A percentile compares a stretch with the other conserved stretches of the same genome.
phyloP scores from a whole-genome alignment of 805 yeast genomes.

The Hanseniaspora guilliermondii region DNA sequence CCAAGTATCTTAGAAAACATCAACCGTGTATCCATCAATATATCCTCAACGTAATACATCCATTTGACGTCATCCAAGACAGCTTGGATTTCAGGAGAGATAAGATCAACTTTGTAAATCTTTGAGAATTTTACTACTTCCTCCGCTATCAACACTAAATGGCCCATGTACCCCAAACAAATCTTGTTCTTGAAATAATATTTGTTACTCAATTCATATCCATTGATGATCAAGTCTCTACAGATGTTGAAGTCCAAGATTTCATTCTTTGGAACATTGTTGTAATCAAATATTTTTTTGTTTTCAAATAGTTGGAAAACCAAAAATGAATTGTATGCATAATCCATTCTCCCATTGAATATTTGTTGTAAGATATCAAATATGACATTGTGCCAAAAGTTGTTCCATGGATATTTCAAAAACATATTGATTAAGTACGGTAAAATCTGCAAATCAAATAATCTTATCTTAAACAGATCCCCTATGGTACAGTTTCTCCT shows the following conservation, averaged over 20 bases:
- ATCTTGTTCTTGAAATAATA: slow-evolving; percentile 49
- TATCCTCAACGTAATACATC: slow-evolving; percentile 23
- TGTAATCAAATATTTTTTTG: background rate
- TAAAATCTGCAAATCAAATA: slow-evolving; percentile 62
- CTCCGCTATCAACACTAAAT: slow-evolving; percentile 81
- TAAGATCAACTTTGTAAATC: slow-evolving; percentile 29
- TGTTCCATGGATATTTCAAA: slow-evolving; percentile 88
- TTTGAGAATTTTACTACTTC: slow-evolving; percentile 78
- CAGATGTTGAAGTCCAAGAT: slow-evolving; percentile 53
- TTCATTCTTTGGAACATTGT: background rate
- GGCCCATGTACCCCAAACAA: slow-evolving; percentile 94
- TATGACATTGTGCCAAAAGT: slow-evolving; percentile 91
- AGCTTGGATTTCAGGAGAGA: slow-evolving; percentile 24
- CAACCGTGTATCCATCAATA: slow-evolving; percentile 25
- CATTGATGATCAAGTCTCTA: slow-evolving; percentile 46
- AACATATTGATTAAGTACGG: slow-evolving; percentile 60
- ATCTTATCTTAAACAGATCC: slow-evolving; percentile 69
- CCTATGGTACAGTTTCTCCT: slow-evolving; percentile 65
- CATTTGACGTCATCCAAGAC: slow-evolving; percentile 21
- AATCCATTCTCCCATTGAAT: slow-evolving; percentile 73
- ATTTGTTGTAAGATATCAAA: slow-evolving; percentile 94
- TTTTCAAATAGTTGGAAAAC: slow-evolving; percentile 30
- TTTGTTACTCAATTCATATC: slow-evolving; percentile 47
- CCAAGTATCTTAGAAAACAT: slow-evolving; percentile 29
- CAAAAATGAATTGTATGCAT: slow-evolving; percentile 70